Evolutionary conservation across 2,329 filamentous ascomycete genomes (phyloP).

Genomic region (Mollisiaceae sp.): DNA sequence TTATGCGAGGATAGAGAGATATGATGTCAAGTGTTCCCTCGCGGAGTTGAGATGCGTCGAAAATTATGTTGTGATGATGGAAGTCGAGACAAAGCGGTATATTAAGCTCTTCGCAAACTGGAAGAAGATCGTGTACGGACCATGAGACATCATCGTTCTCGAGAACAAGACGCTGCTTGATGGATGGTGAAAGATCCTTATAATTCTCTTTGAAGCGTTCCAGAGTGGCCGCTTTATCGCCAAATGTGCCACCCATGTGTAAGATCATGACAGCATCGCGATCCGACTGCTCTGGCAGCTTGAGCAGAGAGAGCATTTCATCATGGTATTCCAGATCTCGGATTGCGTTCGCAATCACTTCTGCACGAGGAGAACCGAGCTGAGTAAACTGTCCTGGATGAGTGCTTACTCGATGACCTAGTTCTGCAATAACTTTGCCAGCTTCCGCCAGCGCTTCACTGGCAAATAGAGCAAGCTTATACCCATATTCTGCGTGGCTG

Average conservation of each 20-base stretch:
- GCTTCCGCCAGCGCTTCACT: slow-evolving; percentile 76
- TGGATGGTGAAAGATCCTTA: slow-evolving; percentile 62
- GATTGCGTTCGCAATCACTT: slow-evolving; percentile 77
- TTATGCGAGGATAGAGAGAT: slow-evolving; percentile 75
- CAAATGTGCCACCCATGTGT: slow-evolving; percentile 90
- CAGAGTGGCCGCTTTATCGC: slow-evolving; percentile 64
- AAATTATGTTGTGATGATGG: slow-evolving; percentile 95
- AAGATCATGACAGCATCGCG: slow-evolving; percentile 92
- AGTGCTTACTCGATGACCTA: slow-evolving; percentile 85
- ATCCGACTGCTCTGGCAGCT: slow-evolving; percentile 77
- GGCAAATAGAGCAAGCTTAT: slow-evolving; percentile 83
- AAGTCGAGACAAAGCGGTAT: slow-evolving; percentile 92
- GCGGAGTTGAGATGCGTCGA: slow-evolving; percentile 72
- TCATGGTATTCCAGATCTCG: slow-evolving; percentile 88
- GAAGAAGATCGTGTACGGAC: slow-evolving; percentile 89
- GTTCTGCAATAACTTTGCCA: slow-evolving; percentile 75
- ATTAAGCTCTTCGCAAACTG: slow-evolving; percentile 90
- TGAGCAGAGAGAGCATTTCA: slow-evolving; percentile 79
- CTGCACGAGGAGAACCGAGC: slow-evolving; percentile 78
- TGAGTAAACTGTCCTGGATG: slow-evolving; percentile 95
- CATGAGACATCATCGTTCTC: slow-evolving; percentile 95
- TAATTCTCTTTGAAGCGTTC: slow-evolving; percentile 60
- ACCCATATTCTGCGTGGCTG: slow-evolving; percentile 85
- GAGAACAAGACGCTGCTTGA: slow-evolving; percentile 83
- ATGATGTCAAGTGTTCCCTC: slow-evolving; percentile 88